Percentiles rank a stretch among this genome's conserved stretches.
phyloP scores from a whole-genome alignment of 805 yeast genomes.

The Brettanomyces sp. region DNA sequence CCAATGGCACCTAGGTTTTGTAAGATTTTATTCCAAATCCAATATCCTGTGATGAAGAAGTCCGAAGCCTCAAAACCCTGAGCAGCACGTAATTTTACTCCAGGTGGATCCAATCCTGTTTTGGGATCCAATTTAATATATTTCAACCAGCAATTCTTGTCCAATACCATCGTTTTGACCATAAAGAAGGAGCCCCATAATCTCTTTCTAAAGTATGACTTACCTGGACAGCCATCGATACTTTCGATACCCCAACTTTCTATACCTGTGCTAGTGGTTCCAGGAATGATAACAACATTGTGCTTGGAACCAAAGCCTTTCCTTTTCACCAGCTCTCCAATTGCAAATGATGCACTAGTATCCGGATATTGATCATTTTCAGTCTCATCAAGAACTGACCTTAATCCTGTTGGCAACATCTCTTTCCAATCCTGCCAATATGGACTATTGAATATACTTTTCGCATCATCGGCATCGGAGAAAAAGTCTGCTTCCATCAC shows the following conservation, averaged over 20 bases:
- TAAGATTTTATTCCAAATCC: conserved; percentile 97
- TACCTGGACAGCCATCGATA: conserved; percentile 70
- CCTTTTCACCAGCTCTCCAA: conserved; percentile 56
- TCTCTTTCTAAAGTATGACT: conserved; percentile 79
- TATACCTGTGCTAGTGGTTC: conserved; percentile 89
- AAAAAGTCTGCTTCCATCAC: conserved; percentile 30
- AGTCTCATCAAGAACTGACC: conserved; percentile 50
- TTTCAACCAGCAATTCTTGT: conserved; percentile 88
- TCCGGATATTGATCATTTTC: conserved; percentile 39
- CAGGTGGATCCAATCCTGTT: conserved; percentile 89
- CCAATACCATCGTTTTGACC: conserved; percentile 85
- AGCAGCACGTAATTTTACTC: conserved; percentile 75
- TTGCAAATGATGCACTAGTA: conserved; percentile 77
- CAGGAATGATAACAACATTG: conserved; percentile 91
- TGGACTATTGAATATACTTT: conserved; percentile 47
- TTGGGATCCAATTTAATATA: conserved; percentile 82
- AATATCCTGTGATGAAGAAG: conserved; percentile 92
- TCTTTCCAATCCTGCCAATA: conserved; percentile 68
- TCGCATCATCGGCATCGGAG: conserved; percentile 43
- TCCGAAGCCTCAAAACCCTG: conserved; percentile 97
- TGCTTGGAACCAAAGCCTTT: conserved; percentile 42
- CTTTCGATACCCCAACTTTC: conserved; percentile 88
- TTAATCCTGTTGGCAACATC: conserved; percentile 56
- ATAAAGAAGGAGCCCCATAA: conserved; percentile 96
- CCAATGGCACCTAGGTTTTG: conserved; percentile 92